Percentiles rank a stretch among this genome's conserved stretches.
phyloP scores from a whole-genome alignment of 108 stramenopile genomes.

The Epithemia pelagica region DNA sequence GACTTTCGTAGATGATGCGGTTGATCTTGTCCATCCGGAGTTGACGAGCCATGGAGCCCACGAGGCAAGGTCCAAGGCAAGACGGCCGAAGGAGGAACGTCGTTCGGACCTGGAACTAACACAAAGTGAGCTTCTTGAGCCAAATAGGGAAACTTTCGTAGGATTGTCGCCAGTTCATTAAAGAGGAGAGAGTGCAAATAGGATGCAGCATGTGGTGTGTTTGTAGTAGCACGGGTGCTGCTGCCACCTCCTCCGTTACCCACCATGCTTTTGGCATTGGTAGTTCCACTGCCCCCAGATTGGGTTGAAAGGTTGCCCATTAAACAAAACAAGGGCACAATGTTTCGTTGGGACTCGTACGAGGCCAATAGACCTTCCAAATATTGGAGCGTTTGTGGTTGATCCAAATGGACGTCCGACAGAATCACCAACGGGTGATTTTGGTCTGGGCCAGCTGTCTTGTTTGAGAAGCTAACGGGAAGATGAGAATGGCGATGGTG shows the following conservation, averaged over 20 bases:
- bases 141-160: constrained; percentile 44
- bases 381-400: constrained; percentile 70
- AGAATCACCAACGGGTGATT: constrained; percentile 61
- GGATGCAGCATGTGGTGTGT: neutral
- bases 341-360: neutral
- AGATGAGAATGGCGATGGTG: too few species aligned
- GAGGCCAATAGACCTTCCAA: constrained; percentile 62
- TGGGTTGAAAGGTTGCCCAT: constrained; percentile 85
- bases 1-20: constrained; percentile 33
- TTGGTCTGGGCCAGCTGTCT: constrained; percentile 36
- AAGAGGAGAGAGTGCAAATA: constrained; percentile 3
- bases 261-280: neutral
- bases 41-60: neutral
- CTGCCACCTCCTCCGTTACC: too few species aligned
- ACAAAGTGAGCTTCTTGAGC: constrained; percentile 66
- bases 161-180: constrained; percentile 51
- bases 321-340: constrained; percentile 74
- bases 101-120: constrained; percentile 87
- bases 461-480: constrained; percentile 31
- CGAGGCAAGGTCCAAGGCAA: constrained; percentile 28
- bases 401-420: constrained; percentile 87
- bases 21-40: neutral
- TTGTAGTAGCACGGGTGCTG: neutral
- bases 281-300: neutral
- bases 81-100: constrained; percentile 69